Conservation (phyloP, 768 basidiomycete genomes). For the Rhodotorula kratochvilovae region DNA sequence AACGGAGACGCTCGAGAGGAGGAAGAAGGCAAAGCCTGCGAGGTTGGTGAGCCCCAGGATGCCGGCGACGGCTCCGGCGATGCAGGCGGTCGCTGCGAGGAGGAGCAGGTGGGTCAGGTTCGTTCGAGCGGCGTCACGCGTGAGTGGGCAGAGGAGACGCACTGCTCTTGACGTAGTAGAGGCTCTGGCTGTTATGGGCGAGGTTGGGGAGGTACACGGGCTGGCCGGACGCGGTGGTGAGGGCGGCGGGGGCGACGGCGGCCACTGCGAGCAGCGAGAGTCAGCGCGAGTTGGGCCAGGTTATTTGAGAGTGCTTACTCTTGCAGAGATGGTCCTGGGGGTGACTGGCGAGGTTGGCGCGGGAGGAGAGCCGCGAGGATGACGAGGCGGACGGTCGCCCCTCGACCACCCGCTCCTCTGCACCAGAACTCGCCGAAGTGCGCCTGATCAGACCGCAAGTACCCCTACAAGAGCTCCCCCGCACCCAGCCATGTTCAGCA, state of each 20-base stretch:
- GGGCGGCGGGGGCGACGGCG: conserved; percentile 9
- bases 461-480: neutral
- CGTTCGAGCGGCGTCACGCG: too few species aligned
- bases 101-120: neutral
- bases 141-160: neutral
- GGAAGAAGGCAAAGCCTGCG: conserved; percentile 30
- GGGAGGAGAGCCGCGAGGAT: neutral
- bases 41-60: conserved; percentile 36
- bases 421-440: too few species aligned
- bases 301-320: neutral
- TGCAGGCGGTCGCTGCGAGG: conserved; percentile 24
- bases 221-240: neutral
- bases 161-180: conserved; percentile 40
- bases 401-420: too few species aligned
- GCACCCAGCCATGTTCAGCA: conserved; percentile 26
- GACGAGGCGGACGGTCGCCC: neutral
- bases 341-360: neutral
- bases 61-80: conserved; percentile 29
- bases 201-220: conserved; percentile 31
- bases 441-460: neutral
- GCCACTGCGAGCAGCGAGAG: conserved; percentile 1
- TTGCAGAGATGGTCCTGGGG: neutral
- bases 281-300: neutral
- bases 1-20: conserved; percentile 13
- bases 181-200: conserved; percentile 8